Evolutionary conservation across 2,329 filamentous ascomycete genomes (phyloP), one percentile per base, ranked within the genome.

Genomic region (Cordyceps cateniannulata): DNA sequence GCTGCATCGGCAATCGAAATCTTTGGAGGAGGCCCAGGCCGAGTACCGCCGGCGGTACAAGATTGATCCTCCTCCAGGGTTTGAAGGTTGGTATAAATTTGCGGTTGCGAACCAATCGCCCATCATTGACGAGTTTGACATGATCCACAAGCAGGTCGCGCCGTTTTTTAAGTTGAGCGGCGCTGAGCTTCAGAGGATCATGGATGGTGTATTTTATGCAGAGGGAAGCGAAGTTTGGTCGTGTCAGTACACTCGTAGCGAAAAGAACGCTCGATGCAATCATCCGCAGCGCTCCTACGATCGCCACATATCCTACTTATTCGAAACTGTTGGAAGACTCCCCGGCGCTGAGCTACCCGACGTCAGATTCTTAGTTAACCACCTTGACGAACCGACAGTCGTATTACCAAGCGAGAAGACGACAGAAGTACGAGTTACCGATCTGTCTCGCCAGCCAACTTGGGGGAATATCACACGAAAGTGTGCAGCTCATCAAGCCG

Each of bases 91-190:
- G 81, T 78, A 73, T 24, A 64, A 72, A 1, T 81, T 73, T 52
- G 79, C 79, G 0, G 54, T 65, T 1, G 63, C 64, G 0, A 67
- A 77, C 1, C 35, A 74, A 2, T 80, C 79, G 0, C 70, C 71
- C 0, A 72, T 82, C n/a, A 80, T 82, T 35, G 79, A 82, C 61
- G 76, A 82, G 3, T 82, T 79, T 29, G 77, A 82, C 44, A 70
- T 66, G 0, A 77, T 83, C 2, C 67, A 74, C 45, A 62, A 76
- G 0, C 62, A 68, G 0, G 64, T 83, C 1, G 66, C 68, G 0
- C 79, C 78, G 0, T 78, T 82, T 44, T 70, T 72, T 61, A 69
- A 62, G 4, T 32, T 79, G 0, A 75, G 71, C 32, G 77, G 76
- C 0, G 62, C 65, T 0, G 69, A 76, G 10, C 59, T 77, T 2